Evolutionary conservation across 148 eudicot genomes (phyloP).

Genomic region (Bassia scoparia): DNA sequence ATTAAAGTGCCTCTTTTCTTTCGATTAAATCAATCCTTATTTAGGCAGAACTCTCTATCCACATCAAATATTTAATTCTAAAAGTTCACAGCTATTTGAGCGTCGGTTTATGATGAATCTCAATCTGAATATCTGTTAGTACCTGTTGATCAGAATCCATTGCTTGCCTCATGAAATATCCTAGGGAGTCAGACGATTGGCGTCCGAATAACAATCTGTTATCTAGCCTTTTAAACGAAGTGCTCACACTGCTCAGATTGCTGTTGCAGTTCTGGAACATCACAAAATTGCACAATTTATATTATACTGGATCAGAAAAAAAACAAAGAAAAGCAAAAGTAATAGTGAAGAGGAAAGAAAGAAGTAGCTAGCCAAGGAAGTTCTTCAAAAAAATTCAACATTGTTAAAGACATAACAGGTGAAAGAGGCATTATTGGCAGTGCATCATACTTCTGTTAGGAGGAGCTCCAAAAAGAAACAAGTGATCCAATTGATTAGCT

Average conservation of each 20-base stretch:
- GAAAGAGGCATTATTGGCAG: too few relatives aligned
- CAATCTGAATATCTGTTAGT: neutral
- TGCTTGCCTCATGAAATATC: slow-evolving; percentile 63
- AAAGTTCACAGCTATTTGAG: neutral
- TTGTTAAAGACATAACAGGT: too few relatives aligned
- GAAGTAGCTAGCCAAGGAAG: too few relatives aligned
- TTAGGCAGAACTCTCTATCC: too few relatives aligned
- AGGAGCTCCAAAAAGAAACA: too few relatives aligned
- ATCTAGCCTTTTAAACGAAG: slow-evolving; percentile 55
- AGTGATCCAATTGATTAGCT: too few relatives aligned
- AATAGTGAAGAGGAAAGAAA: neutral
- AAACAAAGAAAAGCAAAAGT: too few relatives aligned
- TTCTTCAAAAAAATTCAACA: too few relatives aligned
- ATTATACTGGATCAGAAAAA: neutral
- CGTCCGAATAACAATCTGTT: slow-evolving; percentile 51
- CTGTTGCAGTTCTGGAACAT: slow-evolving; percentile 59
- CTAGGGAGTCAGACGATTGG: slow-evolving; percentile 62
- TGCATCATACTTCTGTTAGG: too few relatives aligned
- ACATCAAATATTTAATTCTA: too few relatives aligned
- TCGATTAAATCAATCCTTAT: too few relatives aligned
- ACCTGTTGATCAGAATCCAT: slow-evolving; percentile 25
- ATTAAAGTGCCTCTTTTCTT: too few relatives aligned
- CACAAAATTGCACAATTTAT: neutral
- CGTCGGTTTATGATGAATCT: neutral
- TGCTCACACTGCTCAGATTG: slow-evolving; percentile 42